Conservation (phyloP, 257 asterid genomes). For the Nicotiana knightiana region DNA sequence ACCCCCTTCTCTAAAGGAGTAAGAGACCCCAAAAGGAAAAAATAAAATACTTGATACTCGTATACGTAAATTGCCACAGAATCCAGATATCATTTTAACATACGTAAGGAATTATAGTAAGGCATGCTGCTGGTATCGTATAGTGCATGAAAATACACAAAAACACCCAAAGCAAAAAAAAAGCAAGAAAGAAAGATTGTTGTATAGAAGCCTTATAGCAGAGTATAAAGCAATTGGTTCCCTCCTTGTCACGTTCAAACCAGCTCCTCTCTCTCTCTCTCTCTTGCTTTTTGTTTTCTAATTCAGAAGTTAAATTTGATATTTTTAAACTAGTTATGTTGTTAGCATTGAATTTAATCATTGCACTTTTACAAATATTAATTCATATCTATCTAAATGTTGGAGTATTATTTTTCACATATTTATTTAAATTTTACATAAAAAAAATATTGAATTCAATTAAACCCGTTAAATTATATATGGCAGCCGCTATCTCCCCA, state of each 20-base stretch:
- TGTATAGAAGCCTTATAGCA: background rate
- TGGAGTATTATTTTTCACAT: background rate
- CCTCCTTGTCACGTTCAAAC: conserved; percentile 45
- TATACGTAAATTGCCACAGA: conserved; percentile 2
- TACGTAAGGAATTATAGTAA: conserved; percentile 26
- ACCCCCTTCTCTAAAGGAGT: background rate
- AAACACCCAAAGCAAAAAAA: background rate
- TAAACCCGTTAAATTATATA: too few species aligned
- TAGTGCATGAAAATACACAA: conserved; percentile 45
- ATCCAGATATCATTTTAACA: conserved; percentile 8
- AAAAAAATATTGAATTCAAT: background rate
- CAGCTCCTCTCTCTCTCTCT: conserved; percentile 6
- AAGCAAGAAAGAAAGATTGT: conserved; percentile 19
- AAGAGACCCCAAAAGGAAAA: background rate
- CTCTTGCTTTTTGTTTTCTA: background rate
- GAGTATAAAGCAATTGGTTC: conserved; percentile 42
- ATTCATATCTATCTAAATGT: background rate
- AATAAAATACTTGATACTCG: background rate
- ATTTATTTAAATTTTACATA: background rate
- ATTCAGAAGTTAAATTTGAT: background rate
- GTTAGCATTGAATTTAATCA: background rate
- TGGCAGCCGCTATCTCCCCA: background rate
- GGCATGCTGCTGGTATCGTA: conserved; percentile 6
- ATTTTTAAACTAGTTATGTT: background rate
- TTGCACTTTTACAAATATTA: background rate